Base-by-base conservation (phyloP, 352 stramenopile species). In the Globisporangium solare region DNA sequence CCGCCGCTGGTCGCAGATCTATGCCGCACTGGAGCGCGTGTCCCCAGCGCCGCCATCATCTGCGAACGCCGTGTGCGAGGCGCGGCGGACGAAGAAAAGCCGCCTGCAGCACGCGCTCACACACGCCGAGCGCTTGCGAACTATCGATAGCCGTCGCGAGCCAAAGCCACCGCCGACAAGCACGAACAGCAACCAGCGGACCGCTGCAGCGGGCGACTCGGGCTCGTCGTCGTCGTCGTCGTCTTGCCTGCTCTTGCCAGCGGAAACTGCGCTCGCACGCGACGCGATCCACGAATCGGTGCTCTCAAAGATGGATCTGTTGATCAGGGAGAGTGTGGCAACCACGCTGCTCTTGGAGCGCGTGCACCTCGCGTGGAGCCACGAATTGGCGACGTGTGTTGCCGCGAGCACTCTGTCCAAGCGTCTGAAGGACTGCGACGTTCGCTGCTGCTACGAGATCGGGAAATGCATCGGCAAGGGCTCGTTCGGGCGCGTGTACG, bases 401-500 rank as follows among this genome's bases (percentile, higher is more conserved):
- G 47, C 51, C 13, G 3, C 10, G 5, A 51, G 45, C n/a, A 43
- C 39, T 13, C 12, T 27, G 1, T 15, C 11, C 3, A 61, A 73
- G 42, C 63, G 58, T 11, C 11, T 55, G 6, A 35, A 35, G 27
- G 52, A 75, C 18, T 41, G 63, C 8, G 54, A 71, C 7, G 35
- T 50, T 14, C 53, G 37, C 2, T 58, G 43, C 20, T 88, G 71
- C 59, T 90, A 90, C 31, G 41, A 35, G 1, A 22, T 87, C 1
- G 74, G 64, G 1, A 74, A 79, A 21, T 66, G 81, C 27, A 64
- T 88, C 41, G 77, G 70, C 7, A 65, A 63, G 32, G 79, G 77
- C 2, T 79, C 79, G 0, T 90, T 87, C 41, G 77, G 75, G 6
- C 65, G 71, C 32, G 74, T 90, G 14, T 67, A 69, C 31, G 47